These are phyloP conservation scores for Linanthus parryae DNA, from an alignment of 148 eudicot species.

Conservation along the genomic window DNA sequence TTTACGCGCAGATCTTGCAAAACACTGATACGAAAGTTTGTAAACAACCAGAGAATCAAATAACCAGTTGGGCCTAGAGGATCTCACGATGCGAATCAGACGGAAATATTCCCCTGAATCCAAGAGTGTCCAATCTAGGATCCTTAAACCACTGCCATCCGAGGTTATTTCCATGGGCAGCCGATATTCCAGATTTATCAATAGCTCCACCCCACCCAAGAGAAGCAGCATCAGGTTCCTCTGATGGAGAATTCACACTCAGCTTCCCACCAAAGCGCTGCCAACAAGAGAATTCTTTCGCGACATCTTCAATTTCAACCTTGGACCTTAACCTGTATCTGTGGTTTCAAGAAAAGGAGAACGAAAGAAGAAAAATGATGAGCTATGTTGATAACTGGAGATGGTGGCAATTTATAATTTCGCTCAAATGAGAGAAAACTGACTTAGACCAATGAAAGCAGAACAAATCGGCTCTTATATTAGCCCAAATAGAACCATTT, in stretches of 20 bases:
- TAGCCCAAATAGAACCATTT: no score
- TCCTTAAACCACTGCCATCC: slow-evolving; percentile 93
- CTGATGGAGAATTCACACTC: slow-evolving; percentile 28
- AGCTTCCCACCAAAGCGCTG: slow-evolving; percentile 66
- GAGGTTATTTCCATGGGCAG: slow-evolving; percentile 43
- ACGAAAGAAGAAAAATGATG: background rate
- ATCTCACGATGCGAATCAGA: slow-evolving; percentile 60
- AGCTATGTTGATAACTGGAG: background rate
- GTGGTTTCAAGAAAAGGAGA: slow-evolving; percentile 10
- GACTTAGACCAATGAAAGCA: no score
- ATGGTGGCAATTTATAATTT: background rate
- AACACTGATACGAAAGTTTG: no score
- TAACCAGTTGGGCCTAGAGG: background rate
- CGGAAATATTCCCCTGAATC: slow-evolving; percentile 93
- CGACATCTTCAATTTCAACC: slow-evolving; percentile 77
- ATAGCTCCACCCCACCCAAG: slow-evolving; percentile 73
- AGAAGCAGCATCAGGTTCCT: slow-evolving; percentile 66
- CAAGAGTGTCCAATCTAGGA: slow-evolving; percentile 83
- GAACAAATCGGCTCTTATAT: no score
- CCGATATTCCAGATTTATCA: slow-evolving; percentile 53
- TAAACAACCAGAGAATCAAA: background rate
- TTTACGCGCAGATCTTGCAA: no score
- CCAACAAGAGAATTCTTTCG: slow-evolving; percentile 74
- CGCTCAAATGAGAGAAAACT: no score
- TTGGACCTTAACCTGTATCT: slow-evolving; percentile 90